Conservation (phyloP, 108 stramenopile species). For the Phaeodactylum tricornutum region DNA sequence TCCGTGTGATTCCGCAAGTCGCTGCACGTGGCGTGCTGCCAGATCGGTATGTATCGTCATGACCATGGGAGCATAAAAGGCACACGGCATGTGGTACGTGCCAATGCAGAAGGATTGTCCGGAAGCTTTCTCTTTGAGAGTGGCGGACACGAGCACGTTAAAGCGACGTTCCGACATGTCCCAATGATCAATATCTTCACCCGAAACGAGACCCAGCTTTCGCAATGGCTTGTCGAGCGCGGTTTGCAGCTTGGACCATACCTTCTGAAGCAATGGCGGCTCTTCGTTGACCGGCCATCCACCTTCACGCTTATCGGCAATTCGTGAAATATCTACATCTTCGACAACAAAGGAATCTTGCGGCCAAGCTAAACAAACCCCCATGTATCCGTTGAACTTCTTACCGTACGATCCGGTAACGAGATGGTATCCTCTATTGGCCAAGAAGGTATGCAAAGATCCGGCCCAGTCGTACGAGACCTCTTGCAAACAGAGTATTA, state of each 20-base stretch:
- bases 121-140: conserved; percentile 35
- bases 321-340: conserved; percentile 57
- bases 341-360: conserved; percentile 38
- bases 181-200: conserved; percentile 57
- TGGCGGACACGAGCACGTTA: conserved; percentile 61
- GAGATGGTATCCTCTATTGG: conserved; percentile 71
- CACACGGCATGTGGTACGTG: conserved; percentile 98
- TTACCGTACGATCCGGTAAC: conserved; percentile 87
- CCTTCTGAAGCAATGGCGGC: background rate
- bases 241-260: background rate
- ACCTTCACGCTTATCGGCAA: conserved; percentile 47
- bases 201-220: background rate
- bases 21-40: conserved; percentile 12
- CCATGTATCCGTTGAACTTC: conserved; percentile 92
- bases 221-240: background rate
- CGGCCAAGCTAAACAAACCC: conserved; percentile 73
- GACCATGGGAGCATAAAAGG: conserved; percentile 72
- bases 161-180: conserved; percentile 47
- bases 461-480: conserved; percentile 70
- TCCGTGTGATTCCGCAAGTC: background rate
- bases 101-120: conserved; percentile 53
- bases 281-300: conserved; percentile 48
- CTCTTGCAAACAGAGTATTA: conserved; percentile 82
- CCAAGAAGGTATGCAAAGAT: conserved; percentile 73
- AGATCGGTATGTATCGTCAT: conserved; percentile 77